A percentile compares a stretch with the other conserved stretches of the same genome.
These are phyloP conservation scores for Bertia moriformis DNA, from an alignment of 2,329 filamentous ascomycete species.

Conservation along the genomic window DNA sequence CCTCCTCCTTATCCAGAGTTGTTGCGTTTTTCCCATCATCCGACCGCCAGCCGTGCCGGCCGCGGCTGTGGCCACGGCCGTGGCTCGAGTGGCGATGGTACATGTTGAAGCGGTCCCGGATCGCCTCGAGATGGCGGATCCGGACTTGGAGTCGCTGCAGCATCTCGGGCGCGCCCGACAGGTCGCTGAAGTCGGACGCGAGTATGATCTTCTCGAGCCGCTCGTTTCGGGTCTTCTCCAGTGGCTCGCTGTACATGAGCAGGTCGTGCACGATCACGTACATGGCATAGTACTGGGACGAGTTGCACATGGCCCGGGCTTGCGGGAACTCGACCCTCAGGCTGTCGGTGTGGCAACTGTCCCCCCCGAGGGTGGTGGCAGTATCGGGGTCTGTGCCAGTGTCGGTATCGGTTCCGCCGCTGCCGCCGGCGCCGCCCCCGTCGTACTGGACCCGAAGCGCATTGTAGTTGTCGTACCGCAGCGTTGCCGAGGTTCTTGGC, in stretches of 20 bases:
- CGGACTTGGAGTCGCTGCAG: conserved; percentile 81
- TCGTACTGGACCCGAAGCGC: conserved; percentile 92
- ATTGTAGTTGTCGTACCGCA: conserved; percentile 97
- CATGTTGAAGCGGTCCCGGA: conserved; percentile 90
- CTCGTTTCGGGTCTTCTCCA: conserved; percentile 94
- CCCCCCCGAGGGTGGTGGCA: conserved; percentile 74
- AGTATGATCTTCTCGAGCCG: conserved; percentile 97
- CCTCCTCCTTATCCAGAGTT: no score
- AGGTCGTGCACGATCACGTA: conserved; percentile 96
- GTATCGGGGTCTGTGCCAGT: conserved; percentile 32
- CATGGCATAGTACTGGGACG: conserved; percentile 89
- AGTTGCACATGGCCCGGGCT: conserved; percentile 88
- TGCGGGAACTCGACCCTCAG: conserved; percentile 95
- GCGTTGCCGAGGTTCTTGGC: conserved; percentile 84
- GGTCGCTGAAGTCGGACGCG: conserved; percentile 93
- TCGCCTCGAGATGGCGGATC: conserved; percentile 85
- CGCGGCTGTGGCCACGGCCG: conserved; percentile 78
- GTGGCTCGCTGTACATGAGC: conserved; percentile 84
- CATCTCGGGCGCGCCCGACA: conserved; percentile 85
- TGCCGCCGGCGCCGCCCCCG: conserved; percentile 41
- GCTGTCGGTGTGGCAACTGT: no score
- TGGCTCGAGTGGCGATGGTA: conserved; percentile 76
- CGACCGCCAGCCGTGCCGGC: no score
- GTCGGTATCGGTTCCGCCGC: conserved; percentile 43
- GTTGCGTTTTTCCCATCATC: no score